These are phyloP conservation scores for Histomonas meleagridis DNA, from an alignment of 208 protist genomes.

Conservation along the genomic window DNA sequence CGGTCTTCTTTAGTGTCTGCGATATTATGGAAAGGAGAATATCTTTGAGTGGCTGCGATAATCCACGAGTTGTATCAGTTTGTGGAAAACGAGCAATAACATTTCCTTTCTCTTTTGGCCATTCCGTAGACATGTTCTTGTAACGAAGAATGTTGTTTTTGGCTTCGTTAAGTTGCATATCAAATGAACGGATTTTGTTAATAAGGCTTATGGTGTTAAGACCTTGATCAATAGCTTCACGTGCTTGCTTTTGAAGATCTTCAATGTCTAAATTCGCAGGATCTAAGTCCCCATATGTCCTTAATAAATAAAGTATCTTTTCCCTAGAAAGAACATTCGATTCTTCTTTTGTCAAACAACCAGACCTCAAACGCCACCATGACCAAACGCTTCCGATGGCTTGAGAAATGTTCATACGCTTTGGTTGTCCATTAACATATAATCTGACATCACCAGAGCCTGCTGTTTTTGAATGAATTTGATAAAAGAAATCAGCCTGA, in stretches of 20 bases:
- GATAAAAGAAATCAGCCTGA: not conserved
- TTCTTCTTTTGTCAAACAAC: not conserved
- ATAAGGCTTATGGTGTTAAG: not conserved
- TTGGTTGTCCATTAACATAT: not conserved
- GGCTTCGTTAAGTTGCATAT: not conserved
- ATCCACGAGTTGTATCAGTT: not conserved
- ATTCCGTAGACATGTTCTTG: not conserved
- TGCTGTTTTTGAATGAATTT: slow-evolving; percentile 35
- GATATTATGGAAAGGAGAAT: not conserved
- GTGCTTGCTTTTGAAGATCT: not conserved
- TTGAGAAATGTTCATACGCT: not conserved
- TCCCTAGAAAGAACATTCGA: not conserved
- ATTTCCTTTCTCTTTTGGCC: not conserved
- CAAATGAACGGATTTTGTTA: not conserved
- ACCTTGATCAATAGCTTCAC: not conserved
- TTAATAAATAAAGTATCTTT: not conserved
- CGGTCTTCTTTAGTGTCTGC: too few species aligned
- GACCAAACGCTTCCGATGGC: not conserved
- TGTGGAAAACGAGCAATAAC: not conserved
- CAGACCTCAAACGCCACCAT: not conserved
- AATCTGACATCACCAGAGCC: not conserved
- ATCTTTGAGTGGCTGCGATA: not conserved
- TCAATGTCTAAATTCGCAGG: not conserved
- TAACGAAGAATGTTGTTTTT: not conserved
- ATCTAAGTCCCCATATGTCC: not conserved